Percentiles rank a stretch among this genome's conserved stretches.
These are phyloP conservation scores for Macrophomina pseudophaseolina DNA, from an alignment of 2,329 filamentous ascomycete species.

Conservation along the genomic window DNA sequence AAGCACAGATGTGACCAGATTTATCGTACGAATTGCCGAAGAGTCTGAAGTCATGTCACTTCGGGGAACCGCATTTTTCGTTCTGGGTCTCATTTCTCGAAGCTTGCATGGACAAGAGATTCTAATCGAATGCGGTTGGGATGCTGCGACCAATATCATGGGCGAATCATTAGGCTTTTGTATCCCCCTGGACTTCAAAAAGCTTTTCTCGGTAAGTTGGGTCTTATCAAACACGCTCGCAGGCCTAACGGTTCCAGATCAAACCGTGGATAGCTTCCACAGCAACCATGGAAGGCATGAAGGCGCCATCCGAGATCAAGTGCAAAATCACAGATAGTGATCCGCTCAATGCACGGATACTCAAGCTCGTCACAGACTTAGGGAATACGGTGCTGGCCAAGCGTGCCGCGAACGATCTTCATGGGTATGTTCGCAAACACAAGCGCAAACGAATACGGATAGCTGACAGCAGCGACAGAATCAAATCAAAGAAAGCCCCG, in stretches of 20 bases:
- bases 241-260: conserved; percentile 37
- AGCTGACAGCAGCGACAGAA: conserved; percentile 51
- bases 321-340: conserved; percentile 60
- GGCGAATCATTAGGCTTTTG: conserved; percentile 87
- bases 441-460: conserved; percentile 25
- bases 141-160: conserved; percentile 81
- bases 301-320: conserved; percentile 26
- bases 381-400: conserved; percentile 94
- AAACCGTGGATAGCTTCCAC: conserved; percentile 41
- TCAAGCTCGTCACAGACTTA: conserved; percentile 84
- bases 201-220: conserved; percentile 70
- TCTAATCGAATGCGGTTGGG: conserved; percentile 87
- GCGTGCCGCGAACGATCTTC: conserved; percentile 80
- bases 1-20: conserved; percentile 82
- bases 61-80: conserved; percentile 94
- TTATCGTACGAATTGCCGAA: conserved; percentile 88
- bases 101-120: conserved; percentile 93
- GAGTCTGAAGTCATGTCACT: conserved; percentile 88
- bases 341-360: conserved; percentile 71
- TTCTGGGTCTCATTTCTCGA: conserved; percentile 87
- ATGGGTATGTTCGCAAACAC: conserved; percentile 50
- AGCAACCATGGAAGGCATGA: conserved; percentile 24
- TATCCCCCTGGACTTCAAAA: conserved; percentile 77
- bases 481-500: conserved; percentile 75
- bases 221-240: too few species aligned